Conservation (phyloP, 2,329 filamentous ascomycete species). For the Apiospora sp. region DNA sequence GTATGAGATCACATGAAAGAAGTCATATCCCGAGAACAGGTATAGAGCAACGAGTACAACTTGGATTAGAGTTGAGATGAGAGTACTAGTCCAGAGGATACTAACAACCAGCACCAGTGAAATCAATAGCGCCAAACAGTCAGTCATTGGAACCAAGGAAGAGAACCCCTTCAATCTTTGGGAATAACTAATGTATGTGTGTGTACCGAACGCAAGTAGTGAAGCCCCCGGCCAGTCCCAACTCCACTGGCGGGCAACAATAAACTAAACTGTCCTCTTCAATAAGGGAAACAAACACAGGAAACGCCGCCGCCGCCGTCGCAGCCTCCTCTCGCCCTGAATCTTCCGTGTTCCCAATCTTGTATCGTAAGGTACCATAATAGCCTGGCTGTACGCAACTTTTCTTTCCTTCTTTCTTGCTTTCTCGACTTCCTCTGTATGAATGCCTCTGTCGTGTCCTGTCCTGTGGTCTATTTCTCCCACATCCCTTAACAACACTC, state of each 20-base stretch:
- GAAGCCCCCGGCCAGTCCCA: neutral
- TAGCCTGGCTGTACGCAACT: conserved; percentile 8
- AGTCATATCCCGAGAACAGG: too few species aligned
- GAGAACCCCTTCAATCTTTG: too few species aligned
- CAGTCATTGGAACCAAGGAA: too few species aligned
- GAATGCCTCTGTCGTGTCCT: too few species aligned
- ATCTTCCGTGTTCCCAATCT: neutral
- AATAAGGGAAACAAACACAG: neutral
- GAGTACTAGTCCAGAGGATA: too few species aligned
- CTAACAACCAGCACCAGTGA: too few species aligned
- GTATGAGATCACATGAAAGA: too few species aligned
- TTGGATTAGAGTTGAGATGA: too few species aligned
- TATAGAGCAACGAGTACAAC: neutral
- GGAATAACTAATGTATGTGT: neutral
- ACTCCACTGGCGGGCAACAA: neutral
- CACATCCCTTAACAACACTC: neutral
- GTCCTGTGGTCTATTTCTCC: neutral
- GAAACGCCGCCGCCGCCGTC: neutral
- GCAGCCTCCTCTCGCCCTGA: neutral
- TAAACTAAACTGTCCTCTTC: neutral
- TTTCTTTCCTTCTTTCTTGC: neutral
- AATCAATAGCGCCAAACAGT: too few species aligned
- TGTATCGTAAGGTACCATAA: conserved; percentile 21
- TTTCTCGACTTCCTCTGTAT: neutral
- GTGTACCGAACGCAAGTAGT: neutral